These are phyloP conservation scores for Colletotrichum lentis DNA, from an alignment of 2,329 filamentous ascomycete species.

Conservation along the genomic window DNA sequence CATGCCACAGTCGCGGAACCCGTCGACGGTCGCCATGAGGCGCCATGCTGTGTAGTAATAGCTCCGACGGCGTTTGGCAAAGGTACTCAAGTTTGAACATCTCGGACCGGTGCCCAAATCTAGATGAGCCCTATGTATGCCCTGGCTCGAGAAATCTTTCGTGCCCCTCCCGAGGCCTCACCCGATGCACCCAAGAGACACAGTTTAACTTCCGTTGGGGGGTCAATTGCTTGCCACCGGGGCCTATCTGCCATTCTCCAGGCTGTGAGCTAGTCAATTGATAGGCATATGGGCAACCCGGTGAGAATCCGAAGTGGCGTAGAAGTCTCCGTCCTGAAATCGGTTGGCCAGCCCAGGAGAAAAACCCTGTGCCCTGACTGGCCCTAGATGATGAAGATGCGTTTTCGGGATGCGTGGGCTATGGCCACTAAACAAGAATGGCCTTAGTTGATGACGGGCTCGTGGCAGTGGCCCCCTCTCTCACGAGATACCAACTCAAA, in stretches of 20 bases:
- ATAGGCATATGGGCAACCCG: slow-evolving; percentile 22
- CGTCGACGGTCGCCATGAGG: not conserved
- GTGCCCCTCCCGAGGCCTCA: not conserved
- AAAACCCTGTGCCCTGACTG: slow-evolving; percentile 2
- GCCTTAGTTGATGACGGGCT: not conserved
- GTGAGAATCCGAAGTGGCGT: slow-evolving; percentile 32
- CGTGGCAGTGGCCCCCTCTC: not conserved
- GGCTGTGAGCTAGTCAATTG: slow-evolving; percentile 14
- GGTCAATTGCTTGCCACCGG: slow-evolving; percentile 27
- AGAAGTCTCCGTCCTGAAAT: slow-evolving; percentile 3
- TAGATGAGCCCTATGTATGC: slow-evolving; percentile 13
- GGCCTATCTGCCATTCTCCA: slow-evolving; percentile 1
- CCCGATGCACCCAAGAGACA: not conserved
- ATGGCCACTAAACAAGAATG: not conserved
- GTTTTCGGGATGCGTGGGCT: not conserved
- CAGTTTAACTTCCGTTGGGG: slow-evolving; percentile 20
- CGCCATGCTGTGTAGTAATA: not conserved
- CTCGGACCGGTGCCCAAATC: slow-evolving; percentile 8
- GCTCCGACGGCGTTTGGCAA: slow-evolving; percentile 3
- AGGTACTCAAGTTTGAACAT: slow-evolving; percentile 7
- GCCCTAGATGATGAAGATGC: not conserved
- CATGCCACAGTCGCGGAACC: slow-evolving; percentile 8
- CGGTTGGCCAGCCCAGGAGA: slow-evolving; percentile 3
- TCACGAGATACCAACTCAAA: slow-evolving; percentile 1
- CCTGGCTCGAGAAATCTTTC: slow-evolving; percentile 1